Evolutionary conservation across 768 basidiomycete genomes (phyloP).

Genomic region (Mycena venus): DNA sequence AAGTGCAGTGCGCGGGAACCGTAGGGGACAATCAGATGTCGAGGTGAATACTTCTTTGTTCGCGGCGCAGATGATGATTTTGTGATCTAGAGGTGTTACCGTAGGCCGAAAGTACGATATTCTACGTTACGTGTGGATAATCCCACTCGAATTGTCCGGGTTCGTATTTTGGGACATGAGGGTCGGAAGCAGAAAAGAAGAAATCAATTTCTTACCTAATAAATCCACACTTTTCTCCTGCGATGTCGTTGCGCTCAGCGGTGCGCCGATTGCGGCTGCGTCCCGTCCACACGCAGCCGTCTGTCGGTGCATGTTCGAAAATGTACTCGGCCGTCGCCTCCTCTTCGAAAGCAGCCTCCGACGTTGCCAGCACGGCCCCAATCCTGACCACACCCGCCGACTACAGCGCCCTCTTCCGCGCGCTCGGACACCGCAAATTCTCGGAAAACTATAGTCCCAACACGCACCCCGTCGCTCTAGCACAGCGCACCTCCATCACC

Average conservation of each 20-base stretch:
- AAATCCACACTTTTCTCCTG: background rate
- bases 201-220: background rate
- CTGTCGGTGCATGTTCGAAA: background rate
- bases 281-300: background rate
- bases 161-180: too few species aligned
- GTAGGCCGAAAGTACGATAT: too few species aligned
- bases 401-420: background rate
- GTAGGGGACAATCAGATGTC: too few species aligned
- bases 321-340: background rate
- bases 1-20: too few species aligned
- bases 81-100: too few species aligned
- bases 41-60: too few species aligned
- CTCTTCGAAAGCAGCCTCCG: background rate
- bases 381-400: background rate
- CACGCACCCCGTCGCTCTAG: background rate
- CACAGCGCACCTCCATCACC: background rate
- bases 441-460: background rate
- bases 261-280: background rate
- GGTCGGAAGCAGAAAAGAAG: too few species aligned
- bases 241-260: background rate
- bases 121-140: too few species aligned
- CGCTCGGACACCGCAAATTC: background rate
- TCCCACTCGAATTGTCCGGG: too few species aligned
- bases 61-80: too few species aligned
- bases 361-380: background rate